Evolutionary conservation across 2,329 filamentous ascomycete species (phyloP).

Genomic region (Trichocomaceae sp.): DNA sequence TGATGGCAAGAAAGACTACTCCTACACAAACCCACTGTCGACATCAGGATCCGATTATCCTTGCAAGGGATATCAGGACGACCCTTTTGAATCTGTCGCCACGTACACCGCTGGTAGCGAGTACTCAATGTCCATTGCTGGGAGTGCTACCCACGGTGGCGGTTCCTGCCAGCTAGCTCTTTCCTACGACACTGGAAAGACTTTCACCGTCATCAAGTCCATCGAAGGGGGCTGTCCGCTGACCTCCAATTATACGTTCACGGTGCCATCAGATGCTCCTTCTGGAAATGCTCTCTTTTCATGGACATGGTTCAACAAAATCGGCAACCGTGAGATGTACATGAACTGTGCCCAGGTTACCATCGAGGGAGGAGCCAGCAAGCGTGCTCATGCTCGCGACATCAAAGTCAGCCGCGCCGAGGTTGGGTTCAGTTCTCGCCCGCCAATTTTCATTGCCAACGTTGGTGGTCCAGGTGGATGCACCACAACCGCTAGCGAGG

Average conservation of each 20-base stretch:
- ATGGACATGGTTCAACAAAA: conserved; percentile 72
- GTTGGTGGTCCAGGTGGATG: conserved; percentile 49
- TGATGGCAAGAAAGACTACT: conserved; percentile 56
- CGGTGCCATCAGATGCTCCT: conserved; percentile 58
- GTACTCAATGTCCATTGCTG: conserved; percentile 59
- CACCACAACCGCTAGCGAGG: conserved; percentile 50
- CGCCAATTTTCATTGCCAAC: conserved; percentile 67
- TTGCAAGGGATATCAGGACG: conserved; percentile 62
- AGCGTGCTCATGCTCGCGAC: conserved; percentile 15
- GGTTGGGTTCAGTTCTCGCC: conserved; percentile 49
- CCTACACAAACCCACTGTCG: conserved; percentile 62
- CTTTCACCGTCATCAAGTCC: conserved; percentile 63
- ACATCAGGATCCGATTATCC: conserved; percentile 59
- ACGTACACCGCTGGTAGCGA: conserved; percentile 56
- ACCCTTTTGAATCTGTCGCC: conserved; percentile 49
- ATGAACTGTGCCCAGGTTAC: conserved; percentile 74
- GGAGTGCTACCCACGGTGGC: conserved; percentile 58
- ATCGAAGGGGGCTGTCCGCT: conserved; percentile 54
- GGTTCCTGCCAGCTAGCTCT: conserved; percentile 72
- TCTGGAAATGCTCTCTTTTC: conserved; percentile 57
- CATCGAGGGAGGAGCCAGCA: conserved; percentile 37
- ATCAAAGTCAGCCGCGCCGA: conserved; percentile 8
- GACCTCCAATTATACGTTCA: conserved; percentile 55
- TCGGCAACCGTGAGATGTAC: conserved; percentile 78
- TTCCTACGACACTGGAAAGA: conserved; percentile 63